Conservation (phyloP, 768 basidiomycete species). For the Leccinum broughii region DNA sequence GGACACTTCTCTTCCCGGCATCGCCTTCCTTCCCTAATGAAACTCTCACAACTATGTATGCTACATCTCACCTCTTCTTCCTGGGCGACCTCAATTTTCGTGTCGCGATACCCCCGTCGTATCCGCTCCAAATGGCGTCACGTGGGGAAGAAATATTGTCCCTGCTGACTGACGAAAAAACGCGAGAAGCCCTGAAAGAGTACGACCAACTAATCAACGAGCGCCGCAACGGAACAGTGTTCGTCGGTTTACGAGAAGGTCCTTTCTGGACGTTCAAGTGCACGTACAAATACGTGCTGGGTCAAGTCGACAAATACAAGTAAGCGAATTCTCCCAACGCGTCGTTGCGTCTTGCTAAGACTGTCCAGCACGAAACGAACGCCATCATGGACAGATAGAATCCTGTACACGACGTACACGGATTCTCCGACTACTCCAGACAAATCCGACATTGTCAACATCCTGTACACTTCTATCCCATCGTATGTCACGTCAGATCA, state of each 20-base stretch:
- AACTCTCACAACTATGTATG: slow-evolving; percentile 64
- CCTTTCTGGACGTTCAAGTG: slow-evolving; percentile 88
- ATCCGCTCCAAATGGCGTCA: slow-evolving; percentile 42
- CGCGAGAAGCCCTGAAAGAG: slow-evolving; percentile 62
- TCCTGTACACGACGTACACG: slow-evolving; percentile 78
- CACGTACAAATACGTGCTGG: slow-evolving; percentile 85
- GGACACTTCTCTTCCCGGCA: slow-evolving; percentile 75
- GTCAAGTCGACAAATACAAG: slow-evolving; percentile 83
- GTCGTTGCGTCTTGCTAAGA: slow-evolving; percentile 3
- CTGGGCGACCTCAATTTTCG: slow-evolving; percentile 95
- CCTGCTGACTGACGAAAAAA: slow-evolving; percentile 47
- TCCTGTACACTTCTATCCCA: slow-evolving; percentile 78
- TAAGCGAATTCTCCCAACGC: slow-evolving; percentile 33
- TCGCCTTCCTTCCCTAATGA: slow-evolving; percentile 38
- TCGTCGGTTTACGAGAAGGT: slow-evolving; percentile 79
- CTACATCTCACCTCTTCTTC: slow-evolving; percentile 89
- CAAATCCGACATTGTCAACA: slow-evolving; percentile 55
- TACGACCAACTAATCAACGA: slow-evolving; percentile 72
- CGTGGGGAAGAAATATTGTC: slow-evolving; percentile 40
- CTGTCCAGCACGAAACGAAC: slow-evolving; percentile 58
- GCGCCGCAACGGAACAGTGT: slow-evolving; percentile 61
- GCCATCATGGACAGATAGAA: slow-evolving; percentile 93
- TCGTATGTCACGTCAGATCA: slow-evolving; percentile 91
- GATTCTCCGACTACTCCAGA: slow-evolving; percentile 57
- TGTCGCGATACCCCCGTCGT: slow-evolving; percentile 58